Percentiles rank a stretch among this genome's conserved stretches.
Conservation (phyloP, 2,329 filamentous ascomycete species). For the Colletotrichum liriopes region DNA sequence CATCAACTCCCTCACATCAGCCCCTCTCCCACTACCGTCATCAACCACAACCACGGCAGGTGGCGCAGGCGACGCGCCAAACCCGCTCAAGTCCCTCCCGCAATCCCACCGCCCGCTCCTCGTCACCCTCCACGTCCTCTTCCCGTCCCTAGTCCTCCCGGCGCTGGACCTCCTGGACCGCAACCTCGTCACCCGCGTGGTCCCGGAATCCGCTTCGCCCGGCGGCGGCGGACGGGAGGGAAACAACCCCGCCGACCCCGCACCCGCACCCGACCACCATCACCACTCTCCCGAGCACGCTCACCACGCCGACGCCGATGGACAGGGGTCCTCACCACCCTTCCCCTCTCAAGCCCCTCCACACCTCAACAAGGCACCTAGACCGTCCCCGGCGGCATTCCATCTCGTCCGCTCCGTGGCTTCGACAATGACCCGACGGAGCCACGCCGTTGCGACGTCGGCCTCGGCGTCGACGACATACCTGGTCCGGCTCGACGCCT, state of each 20-base stretch:
- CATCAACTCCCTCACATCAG: constrained; percentile 57
- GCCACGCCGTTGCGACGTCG: constrained; percentile 47
- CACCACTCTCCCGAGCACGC: constrained; percentile 5
- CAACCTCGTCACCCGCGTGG: constrained; percentile 74
- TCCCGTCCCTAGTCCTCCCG: constrained; percentile 84
- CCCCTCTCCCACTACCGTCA: constrained; percentile 45
- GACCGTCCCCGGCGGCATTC: constrained; percentile 49
- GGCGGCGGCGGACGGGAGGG: constrained; percentile 3
- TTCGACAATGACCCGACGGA: constrained; percentile 48
- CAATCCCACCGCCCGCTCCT: constrained; percentile 69
- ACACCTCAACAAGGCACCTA: not conserved
- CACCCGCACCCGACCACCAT: constrained; percentile 27
- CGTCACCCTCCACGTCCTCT: constrained; percentile 88
- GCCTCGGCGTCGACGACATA: constrained; percentile 61
- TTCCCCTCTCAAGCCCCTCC: not conserved
- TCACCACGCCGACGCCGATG: constrained; percentile 6
- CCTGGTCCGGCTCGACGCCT: constrained; percentile 80
- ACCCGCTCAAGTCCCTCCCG: constrained; percentile 50
- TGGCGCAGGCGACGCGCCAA: constrained; percentile 38
- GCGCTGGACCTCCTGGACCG: constrained; percentile 92
- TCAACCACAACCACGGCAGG: not conserved
- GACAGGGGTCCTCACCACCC: not conserved
- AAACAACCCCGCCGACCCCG: constrained; percentile 17
- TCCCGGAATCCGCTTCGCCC: constrained; percentile 44
- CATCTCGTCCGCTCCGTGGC: constrained; percentile 78